Conservation (phyloP, 2,329 filamentous ascomycete species). For the Periconia digitata region DNA sequence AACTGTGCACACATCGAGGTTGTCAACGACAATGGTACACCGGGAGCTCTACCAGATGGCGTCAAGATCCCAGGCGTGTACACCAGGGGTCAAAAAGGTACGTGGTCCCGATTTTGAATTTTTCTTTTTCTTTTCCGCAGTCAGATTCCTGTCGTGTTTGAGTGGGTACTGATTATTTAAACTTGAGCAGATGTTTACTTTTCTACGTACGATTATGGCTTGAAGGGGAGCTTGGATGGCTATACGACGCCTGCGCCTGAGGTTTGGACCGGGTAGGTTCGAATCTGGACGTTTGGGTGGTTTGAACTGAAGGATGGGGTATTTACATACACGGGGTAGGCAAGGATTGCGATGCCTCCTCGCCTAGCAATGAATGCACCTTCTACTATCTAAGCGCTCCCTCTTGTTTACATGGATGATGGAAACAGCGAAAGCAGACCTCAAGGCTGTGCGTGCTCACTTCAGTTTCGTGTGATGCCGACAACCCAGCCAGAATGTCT, state of each 20-base stretch:
- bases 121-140: too few species aligned
- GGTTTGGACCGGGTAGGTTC: slow-evolving; percentile 8
- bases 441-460: too few species aligned
- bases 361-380: too few species aligned
- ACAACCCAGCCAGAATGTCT: too few species aligned
- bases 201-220: slow-evolving; percentile 9
- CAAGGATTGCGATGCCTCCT: too few species aligned
- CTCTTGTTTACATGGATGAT: too few species aligned
- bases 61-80: slow-evolving; percentile 19
- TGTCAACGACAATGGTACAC: neutral
- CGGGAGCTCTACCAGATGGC: neutral
- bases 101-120: slow-evolving; percentile 3
- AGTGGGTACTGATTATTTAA: neutral
- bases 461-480: too few species aligned
- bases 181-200: slow-evolving; percentile 10
- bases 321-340: too few species aligned
- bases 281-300: too few species aligned
- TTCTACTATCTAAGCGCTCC: too few species aligned
- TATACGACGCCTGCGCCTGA: slow-evolving; percentile 9
- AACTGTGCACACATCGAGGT: slow-evolving; percentile 20
- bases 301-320: neutral
- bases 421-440: too few species aligned
- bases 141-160: neutral
- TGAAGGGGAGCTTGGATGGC: slow-evolving; percentile 5
- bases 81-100: slow-evolving; percentile 7